Base-by-base conservation (phyloP, 1,284 basidiomycete species). In the Coniophora puteana region DNA sequence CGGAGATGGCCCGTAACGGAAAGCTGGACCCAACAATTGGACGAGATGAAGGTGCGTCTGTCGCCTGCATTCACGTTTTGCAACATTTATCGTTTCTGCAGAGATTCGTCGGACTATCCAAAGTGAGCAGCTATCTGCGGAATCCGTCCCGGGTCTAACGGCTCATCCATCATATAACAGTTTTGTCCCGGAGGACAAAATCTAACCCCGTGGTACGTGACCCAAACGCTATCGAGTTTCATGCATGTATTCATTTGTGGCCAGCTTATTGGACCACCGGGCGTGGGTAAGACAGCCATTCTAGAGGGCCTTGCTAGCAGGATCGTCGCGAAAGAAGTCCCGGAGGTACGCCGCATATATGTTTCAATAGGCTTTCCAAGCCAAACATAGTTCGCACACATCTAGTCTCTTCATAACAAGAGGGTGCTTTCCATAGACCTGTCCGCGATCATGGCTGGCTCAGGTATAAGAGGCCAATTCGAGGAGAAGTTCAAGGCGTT, bases 21-120 rank as follows among this genome's bases (percentile, higher is more conserved):
- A 92, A 93, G 59, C 71, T 95, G 4, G 93, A 95, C 61, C 93
- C 93, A 1, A 84, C 83, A 7, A 94, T 95, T 58, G 92, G 92
- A 2, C 69, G 91, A 51, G 90, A 93, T 52, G 88, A 92, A 66
- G 86, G 83, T 73, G 44, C 20, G 67, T 51, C 5, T 14, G 32
- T 14, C 6, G 22, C 16, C 36, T 35, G 6, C 12, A 17, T 11
- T 43, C 14, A 5, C 26, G 14, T 11, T 1, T 11, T 25, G 11
- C 32, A 10, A 36, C 43, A 18, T 48, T 24, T n/a, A 16, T 13
- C 23, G 6, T 32, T 24, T 21, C 51, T 42, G 32, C 58, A 80
- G 94, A 96, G 66, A 95, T 96, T 48, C 77, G 87, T 17, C 70
- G 93, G 33, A 91, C 90, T 1, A 88, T 95, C 44, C 92, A 96